Conservation (phyloP, 2,329 filamentous ascomycete species). For the Beauveria asiatica region DNA sequence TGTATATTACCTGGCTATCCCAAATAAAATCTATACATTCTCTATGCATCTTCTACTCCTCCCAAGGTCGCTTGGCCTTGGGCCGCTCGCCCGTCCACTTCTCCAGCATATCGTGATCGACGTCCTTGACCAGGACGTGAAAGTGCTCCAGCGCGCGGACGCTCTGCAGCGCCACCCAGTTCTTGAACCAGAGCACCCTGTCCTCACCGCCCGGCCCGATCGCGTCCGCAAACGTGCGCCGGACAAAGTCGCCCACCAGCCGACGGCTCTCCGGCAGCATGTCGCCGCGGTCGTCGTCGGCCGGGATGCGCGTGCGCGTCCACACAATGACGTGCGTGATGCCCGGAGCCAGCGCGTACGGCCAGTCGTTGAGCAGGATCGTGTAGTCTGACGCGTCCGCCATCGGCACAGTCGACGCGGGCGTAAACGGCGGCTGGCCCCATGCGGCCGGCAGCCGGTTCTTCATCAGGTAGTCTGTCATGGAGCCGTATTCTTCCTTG, state of each 20-base stretch:
- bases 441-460: slow-evolving; percentile 61
- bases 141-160: slow-evolving; percentile 83
- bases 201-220: slow-evolving; percentile 42
- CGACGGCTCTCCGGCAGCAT: slow-evolving; percentile 59
- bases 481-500: slow-evolving; percentile 66
- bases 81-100: slow-evolving; percentile 44
- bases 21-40: not conserved
- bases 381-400: slow-evolving; percentile 49
- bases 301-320: slow-evolving; percentile 74
- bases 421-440: slow-evolving; percentile 50
- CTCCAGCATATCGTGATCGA: slow-evolving; percentile 40
- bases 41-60: slow-evolving; percentile 3
- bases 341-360: slow-evolving; percentile 62
- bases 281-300: slow-evolving; percentile 61
- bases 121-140: slow-evolving; percentile 61
- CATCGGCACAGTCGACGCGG: slow-evolving; percentile 43
- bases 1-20: not conserved
- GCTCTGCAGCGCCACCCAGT: slow-evolving; percentile 83
- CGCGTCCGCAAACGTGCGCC: slow-evolving; percentile 55
- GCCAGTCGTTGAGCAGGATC: slow-evolving; percentile 87
- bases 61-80: slow-evolving; percentile 15
- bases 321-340: slow-evolving; percentile 84
- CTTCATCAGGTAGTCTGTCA: slow-evolving; percentile 68
- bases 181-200: slow-evolving; percentile 80
- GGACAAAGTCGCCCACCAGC: slow-evolving; percentile 61